A percentile compares a stretch with the other conserved stretches of the same genome.
Evolutionary conservation across 2,329 filamentous ascomycete species (phyloP).

Genomic region (Pestalotiopsis fici): DNA sequence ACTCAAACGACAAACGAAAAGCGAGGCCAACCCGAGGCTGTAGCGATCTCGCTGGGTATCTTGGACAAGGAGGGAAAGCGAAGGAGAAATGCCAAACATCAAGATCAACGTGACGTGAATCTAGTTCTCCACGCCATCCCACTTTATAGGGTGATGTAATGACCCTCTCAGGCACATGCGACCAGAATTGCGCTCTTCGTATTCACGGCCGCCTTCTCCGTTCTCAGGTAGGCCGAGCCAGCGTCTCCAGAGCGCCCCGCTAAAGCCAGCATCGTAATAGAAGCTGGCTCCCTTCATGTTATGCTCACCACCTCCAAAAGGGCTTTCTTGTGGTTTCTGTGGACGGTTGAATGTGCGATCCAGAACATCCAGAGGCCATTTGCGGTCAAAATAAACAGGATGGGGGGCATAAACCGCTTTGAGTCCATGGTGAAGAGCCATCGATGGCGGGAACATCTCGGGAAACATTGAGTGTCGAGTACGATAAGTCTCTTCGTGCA

Average conservation of each 20-base stretch:
- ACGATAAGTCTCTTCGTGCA: constrained; percentile 57
- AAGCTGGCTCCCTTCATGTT: constrained; percentile 68
- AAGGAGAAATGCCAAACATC: background rate
- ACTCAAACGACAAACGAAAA: background rate
- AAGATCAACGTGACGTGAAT: background rate
- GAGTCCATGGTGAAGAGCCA: constrained; percentile 59
- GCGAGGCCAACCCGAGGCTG: background rate
- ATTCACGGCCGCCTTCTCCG: constrained; percentile 32
- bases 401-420: constrained; percentile 67
- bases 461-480: constrained; percentile 58
- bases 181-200: constrained; percentile 24
- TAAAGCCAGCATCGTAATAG: constrained; percentile 67
- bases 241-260: constrained; percentile 60
- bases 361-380: constrained; percentile 58
- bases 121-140: constrained; percentile 23
- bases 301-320: constrained; percentile 63
- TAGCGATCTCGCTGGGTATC: background rate
- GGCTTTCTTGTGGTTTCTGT: constrained; percentile 48
- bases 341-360: constrained; percentile 65
- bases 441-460: constrained; percentile 61
- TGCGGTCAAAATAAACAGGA: constrained; percentile 65
- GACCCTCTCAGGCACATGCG: constrained; percentile 68
- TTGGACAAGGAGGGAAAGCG: background rate
- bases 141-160: constrained; percentile 67
- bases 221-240: constrained; percentile 49